Evolutionary conservation across 1,139 yeast genomes (phyloP), one percentile per base, ranked within the genome.

Genomic region (Yamadazyma atlantica): DNA sequence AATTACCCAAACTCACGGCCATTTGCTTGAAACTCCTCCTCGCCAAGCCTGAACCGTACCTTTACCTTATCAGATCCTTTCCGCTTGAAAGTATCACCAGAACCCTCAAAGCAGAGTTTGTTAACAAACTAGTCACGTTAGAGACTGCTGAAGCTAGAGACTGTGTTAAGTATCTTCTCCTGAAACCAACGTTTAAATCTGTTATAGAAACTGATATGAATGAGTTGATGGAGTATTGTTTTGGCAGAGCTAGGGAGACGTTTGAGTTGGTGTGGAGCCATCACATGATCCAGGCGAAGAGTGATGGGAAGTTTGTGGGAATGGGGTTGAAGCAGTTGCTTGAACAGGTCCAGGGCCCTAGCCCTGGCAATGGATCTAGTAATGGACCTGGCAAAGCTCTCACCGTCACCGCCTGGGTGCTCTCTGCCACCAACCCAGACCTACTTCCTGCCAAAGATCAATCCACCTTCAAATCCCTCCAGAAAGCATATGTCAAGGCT

Each of bases 31-130:
- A 54, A 3, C 28, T 38, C 14, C 42, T 55, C 11, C 35, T 45
- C 9, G 33, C 36, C 1, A 33, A 36, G 1, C n/a, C n/a, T n/a
- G 23, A 19, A 3, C 31, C 45, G 10, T 24, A 29, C 27, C 4
- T 32, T 28, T 4, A 19, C 4, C n/a, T 43, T n/a, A 41, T 66
- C 7, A 28, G 40, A 3, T 21, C 38, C 2, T 58, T 80, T 15
- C 86, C 87, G 2, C 60, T 71, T 16, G 76, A 73, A 42, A 76
- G 82, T 44, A 69, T 67, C 36, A 67, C 64, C 34, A 79, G 65
- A 50, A 44, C 53, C 8, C 50, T 58, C 18, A 78, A 75, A 51
- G 61, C 62, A 15, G 54, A 54, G 4, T 43, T 73, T 7, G 47
- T 80, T 12, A 62, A 79, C 42, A 40, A 34, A 4, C 46, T 78